These are phyloP conservation scores for Neolecta irregularis DNA, from an alignment of 1,139 yeast genomes.

Conservation along the genomic window DNA sequence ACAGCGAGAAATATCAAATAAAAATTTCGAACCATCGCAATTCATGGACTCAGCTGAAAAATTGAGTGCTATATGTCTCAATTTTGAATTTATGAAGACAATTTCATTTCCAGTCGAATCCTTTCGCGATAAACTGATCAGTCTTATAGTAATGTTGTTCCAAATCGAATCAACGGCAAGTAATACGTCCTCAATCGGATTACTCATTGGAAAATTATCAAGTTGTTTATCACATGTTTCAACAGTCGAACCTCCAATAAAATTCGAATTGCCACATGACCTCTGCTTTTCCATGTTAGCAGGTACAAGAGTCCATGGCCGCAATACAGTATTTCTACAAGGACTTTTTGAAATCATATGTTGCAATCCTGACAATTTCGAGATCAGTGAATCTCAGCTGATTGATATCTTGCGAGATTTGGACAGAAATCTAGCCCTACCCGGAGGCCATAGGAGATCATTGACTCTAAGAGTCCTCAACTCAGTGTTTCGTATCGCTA, in stretches of 20 bases:
- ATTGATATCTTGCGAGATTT: too few relatives aligned
- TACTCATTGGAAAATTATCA: too few relatives aligned
- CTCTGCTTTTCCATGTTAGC: not conserved
- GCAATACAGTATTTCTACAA: constrained; percentile 2
- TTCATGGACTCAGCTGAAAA: constrained; percentile 1
- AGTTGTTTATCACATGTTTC: not conserved
- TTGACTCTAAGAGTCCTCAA: constrained; percentile 7
- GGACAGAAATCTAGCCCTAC: constrained; percentile 5
- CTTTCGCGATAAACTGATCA: not conserved
- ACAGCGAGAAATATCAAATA: not conserved
- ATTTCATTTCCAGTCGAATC: constrained; percentile 1
- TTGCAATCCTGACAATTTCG: constrained; percentile 4
- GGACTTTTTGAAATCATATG: constrained; percentile 5
- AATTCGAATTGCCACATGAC: constrained; percentile 1
- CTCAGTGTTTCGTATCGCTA: constrained; percentile 1
- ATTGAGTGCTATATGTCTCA: not conserved
- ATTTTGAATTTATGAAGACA: not conserved
- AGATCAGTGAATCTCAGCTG: constrained; percentile 1
- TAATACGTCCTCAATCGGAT: too few relatives aligned
- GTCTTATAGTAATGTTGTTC: not conserved
- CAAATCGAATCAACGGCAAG: too few relatives aligned
- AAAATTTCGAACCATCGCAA: not conserved
- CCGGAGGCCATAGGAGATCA: constrained; percentile 8
- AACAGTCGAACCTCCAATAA: constrained; percentile 2
- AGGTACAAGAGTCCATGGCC: constrained; percentile 1